Evolutionary conservation across 352 stramenopile genomes (phyloP), one percentile per base, ranked within the genome.

Genomic region (Phytophthora hibernalis): DNA sequence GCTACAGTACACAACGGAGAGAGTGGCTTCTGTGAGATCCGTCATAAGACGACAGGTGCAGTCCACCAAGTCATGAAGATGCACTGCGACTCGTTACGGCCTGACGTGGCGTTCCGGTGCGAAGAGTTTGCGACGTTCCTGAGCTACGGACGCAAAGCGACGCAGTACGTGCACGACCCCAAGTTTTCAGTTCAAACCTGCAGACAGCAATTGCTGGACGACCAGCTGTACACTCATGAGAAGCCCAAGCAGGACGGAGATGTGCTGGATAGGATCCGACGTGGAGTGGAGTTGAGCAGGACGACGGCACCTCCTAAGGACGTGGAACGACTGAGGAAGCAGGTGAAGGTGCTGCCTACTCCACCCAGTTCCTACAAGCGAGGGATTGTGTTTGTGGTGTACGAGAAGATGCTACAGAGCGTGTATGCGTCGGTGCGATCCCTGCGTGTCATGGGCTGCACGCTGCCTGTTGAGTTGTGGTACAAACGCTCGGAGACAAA

Each of bases 381-480:
- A 7, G 87, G 81, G 2, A 77, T 93, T 21, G 62, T 68, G n/a
- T 67, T 87, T 35, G 79, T 85, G 8, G 72, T 88, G 1, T 88
- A 88, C 42, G 69, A 84, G 16, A 75, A 79, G 26, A 75, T 85
- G 42, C 58, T 91, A 7, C 54, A 70, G 26, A 83, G 79, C 45
- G 85, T 82, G 11, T 90, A 77, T 54, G 82, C 74, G 20, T 80
- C 70, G 13, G 57, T 93, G 16, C 69, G 71, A 4, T 77, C 67
- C 12, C 57, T 92, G 26, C 58, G 80, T 1, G 37, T 50, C 7
- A 61, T 78, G 44, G 74, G 75, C 0, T 92, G 76, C 59, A 76
- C 40, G 24, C 53, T 95, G 7, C 83, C 84, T 0, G 64, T 95
- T 10, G 86, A 95, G 49, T 57, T 95, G 26, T 95, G 85, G 80